These are phyloP conservation scores for Brassica rapa DNA, from an alignment of 345 rosid genomes.

Conservation along the genomic window DNA sequence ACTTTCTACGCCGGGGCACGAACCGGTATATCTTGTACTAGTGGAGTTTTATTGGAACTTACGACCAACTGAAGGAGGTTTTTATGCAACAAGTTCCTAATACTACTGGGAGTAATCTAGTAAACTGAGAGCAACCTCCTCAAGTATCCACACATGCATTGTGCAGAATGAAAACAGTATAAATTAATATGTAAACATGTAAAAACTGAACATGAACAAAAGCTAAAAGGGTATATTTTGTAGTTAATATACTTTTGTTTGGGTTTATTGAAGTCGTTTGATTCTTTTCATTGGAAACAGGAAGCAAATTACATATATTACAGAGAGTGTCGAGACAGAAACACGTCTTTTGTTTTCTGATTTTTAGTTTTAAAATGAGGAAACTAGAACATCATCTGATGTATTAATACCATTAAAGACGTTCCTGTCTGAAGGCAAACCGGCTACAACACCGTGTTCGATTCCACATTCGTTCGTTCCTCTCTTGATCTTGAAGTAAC, in stretches of 20 bases:
- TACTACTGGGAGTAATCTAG: conserved; percentile 63
- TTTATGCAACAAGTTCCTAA: conserved; percentile 53
- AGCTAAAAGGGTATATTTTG: neutral
- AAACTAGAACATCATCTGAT: conserved; percentile 45
- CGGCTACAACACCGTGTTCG: conserved; percentile 75
- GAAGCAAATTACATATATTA: conserved; percentile 15
- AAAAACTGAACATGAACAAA: neutral
- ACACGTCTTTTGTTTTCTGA: conserved; percentile 10
- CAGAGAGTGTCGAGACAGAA: neutral
- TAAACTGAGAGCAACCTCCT: conserved; percentile 39
- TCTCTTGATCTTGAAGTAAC: conserved; percentile 81
- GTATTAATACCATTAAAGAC: conserved; percentile 49
- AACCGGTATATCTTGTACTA: conserved; percentile 49
- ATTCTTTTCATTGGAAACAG: conserved; percentile 7
- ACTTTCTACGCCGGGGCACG: conserved; percentile 50
- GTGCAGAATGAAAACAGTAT: conserved; percentile 33
- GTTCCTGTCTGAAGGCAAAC: conserved; percentile 75
- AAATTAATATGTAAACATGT: neutral
- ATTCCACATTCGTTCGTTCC: conserved; percentile 89
- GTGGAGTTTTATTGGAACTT: conserved; percentile 80
- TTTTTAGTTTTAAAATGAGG: conserved; percentile 36
- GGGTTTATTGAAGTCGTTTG: neutral
- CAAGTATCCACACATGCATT: conserved; percentile 28
- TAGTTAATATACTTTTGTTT: neutral
- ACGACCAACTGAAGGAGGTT: conserved; percentile 58